Conservation (phyloP, 306 rosid genomes). For the Castanopsis chinensis region DNA sequence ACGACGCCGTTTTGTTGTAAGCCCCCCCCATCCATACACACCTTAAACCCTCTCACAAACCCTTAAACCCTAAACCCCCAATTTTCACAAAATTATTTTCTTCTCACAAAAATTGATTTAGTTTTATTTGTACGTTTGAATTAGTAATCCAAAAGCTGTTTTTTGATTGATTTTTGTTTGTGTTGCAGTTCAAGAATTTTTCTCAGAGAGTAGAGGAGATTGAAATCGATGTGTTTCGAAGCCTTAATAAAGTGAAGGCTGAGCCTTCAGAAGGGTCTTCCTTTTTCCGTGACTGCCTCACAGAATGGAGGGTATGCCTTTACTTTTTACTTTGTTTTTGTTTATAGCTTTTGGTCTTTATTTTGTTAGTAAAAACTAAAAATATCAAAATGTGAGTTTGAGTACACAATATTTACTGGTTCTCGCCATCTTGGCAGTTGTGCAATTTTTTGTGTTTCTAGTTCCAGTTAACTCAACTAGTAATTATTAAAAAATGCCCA, state of each 20-base stretch:
- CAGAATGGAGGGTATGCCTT: conserved; percentile 80
- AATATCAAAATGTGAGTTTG: no score
- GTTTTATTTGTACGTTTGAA: not conserved
- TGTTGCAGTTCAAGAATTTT: conserved; percentile 63
- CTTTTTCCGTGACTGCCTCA: conserved; percentile 78
- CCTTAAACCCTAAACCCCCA: conserved; percentile 35
- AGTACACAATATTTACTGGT: no score
- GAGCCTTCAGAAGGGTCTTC: conserved; percentile 83
- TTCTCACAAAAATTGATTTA: not conserved
- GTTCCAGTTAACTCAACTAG: no score
- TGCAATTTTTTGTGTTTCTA: no score
- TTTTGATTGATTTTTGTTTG: not conserved
- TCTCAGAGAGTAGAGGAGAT: conserved; percentile 65
- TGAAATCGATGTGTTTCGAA: conserved; percentile 66
- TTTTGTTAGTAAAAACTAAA: no score
- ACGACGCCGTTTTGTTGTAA: conserved; percentile 73
- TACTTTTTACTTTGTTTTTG: no score
- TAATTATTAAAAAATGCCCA: no score
- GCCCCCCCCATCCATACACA: conserved; percentile 1
- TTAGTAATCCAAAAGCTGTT: not conserved
- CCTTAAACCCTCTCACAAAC: not conserved
- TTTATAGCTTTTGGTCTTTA: no score
- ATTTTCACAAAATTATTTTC: not conserved
- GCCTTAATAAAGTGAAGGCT: conserved; percentile 60
- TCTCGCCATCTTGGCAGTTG: no score